phyloP scores from a whole-genome alignment of 2,329 filamentous ascomycete species.

The Seiridium cupressi region DNA sequence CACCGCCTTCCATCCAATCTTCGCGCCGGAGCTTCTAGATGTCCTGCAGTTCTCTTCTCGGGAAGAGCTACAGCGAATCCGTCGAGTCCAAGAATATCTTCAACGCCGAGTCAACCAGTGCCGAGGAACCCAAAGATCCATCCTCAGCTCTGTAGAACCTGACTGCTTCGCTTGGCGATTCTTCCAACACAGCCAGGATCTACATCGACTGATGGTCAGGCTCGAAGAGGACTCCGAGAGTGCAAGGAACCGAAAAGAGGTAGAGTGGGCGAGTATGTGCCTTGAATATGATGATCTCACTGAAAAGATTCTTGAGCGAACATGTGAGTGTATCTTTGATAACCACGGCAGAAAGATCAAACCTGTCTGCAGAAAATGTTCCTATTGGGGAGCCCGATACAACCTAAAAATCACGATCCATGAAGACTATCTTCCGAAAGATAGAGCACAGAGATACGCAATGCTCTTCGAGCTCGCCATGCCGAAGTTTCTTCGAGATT shows the following conservation, averaged over 20 bases:
- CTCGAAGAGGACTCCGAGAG: neutral
- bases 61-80: constrained; percentile 49
- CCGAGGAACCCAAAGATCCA: constrained; percentile 27
- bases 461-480: neutral
- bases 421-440: neutral
- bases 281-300: neutral
- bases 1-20: constrained; percentile 46
- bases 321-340: neutral
- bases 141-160: constrained; percentile 42
- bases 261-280: neutral
- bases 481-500: neutral
- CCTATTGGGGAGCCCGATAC: neutral
- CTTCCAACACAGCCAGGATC: constrained; percentile 27
- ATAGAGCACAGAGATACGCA: neutral
- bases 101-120: constrained; percentile 26
- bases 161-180: constrained; percentile 47
- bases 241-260: neutral
- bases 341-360: neutral
- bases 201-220: neutral
- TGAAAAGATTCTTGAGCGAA: neutral
- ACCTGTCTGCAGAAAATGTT: neutral
- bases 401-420: neutral
- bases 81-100: constrained; percentile 49
- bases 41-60: constrained; percentile 48
- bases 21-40: constrained; percentile 50